phyloP scores from a whole-genome alignment of 1,284 basidiomycete genomes.

The Puccinia horiana region DNA sequence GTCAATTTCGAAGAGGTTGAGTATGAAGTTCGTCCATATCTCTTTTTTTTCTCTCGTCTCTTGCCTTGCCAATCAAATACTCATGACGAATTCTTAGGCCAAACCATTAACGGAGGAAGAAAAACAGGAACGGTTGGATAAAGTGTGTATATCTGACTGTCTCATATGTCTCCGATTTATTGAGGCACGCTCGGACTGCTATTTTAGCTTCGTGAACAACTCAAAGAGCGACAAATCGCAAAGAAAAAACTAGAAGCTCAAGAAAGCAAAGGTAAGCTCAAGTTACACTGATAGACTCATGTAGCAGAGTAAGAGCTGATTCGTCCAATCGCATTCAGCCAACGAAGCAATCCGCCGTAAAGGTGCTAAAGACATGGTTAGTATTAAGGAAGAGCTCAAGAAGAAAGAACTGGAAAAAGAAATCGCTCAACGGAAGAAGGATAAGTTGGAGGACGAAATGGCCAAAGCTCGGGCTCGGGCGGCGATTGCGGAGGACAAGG shows the following conservation, averaged over 20 bases:
- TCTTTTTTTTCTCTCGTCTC: not conserved
- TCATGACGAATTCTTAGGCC: slow-evolving; percentile 63
- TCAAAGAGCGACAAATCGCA: slow-evolving; percentile 71
- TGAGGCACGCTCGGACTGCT: not conserved
- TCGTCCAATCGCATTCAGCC: slow-evolving; percentile 53
- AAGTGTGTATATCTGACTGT: slow-evolving; percentile 59
- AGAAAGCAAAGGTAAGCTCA: slow-evolving; percentile 64
- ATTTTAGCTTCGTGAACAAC: slow-evolving; percentile 67
- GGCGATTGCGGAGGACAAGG: slow-evolving; percentile 90
- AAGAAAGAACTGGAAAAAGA: slow-evolving; percentile 77
- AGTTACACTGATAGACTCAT: not conserved
- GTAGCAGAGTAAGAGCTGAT: not conserved
- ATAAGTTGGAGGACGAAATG: slow-evolving; percentile 82
- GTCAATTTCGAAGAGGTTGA: slow-evolving; percentile 76
- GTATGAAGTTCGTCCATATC: slow-evolving; percentile 69
- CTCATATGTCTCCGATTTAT: not conserved
- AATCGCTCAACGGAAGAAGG: slow-evolving; percentile 73
- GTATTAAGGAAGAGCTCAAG: slow-evolving; percentile 71
- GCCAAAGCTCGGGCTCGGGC: slow-evolving; percentile 81
- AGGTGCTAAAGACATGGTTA: slow-evolving; percentile 74
- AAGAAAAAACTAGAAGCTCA: slow-evolving; percentile 72
- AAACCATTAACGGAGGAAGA: slow-evolving; percentile 94
- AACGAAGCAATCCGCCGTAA: slow-evolving; percentile 82
- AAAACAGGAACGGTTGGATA: slow-evolving; percentile 76
- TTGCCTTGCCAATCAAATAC: not conserved